phyloP scores from a whole-genome alignment of 108 stramenopile species.

The Hondaea fermentalgiana region DNA sequence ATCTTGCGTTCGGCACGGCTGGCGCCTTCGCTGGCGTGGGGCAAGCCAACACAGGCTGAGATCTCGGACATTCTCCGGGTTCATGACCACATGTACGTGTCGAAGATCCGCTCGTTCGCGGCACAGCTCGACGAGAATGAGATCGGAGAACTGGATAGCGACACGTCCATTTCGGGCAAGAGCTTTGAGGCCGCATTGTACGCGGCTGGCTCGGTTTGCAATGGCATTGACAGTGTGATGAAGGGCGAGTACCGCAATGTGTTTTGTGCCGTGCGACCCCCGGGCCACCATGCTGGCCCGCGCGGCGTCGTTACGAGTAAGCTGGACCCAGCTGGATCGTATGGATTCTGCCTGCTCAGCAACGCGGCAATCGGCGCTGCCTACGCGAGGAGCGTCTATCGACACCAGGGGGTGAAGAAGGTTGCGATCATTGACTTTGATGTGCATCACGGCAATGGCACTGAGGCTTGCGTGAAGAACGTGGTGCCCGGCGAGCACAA shows the following conservation, averaged over 20 bases:
- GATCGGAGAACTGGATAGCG: slow-evolving; percentile 16
- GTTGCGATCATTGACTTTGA: slow-evolving; percentile 57
- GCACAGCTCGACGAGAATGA: neutral
- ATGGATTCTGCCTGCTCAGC: slow-evolving; percentile 97
- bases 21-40: neutral
- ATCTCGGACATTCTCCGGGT: slow-evolving; percentile 23
- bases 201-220: slow-evolving; percentile 59
- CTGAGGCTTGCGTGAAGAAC: slow-evolving; percentile 48
- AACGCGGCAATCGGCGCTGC: slow-evolving; percentile 97
- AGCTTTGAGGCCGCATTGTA: slow-evolving; percentile 64
- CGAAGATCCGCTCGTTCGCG: neutral
- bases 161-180: slow-evolving; percentile 39
- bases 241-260: slow-evolving; percentile 37
- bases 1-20: neutral
- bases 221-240: slow-evolving; percentile 43
- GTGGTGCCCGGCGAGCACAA: slow-evolving; percentile 67
- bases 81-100: slow-evolving; percentile 19
- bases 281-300: slow-evolving; percentile 97
- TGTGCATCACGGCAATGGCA: slow-evolving; percentile 58
- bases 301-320: slow-evolving; percentile 44
- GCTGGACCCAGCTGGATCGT: slow-evolving; percentile 38
- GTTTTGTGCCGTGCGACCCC: slow-evolving; percentile 93
- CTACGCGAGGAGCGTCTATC: slow-evolving; percentile 72
- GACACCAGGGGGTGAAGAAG: slow-evolving; percentile 15
- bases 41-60: neutral